Evolutionary conservation across 345 rosid genomes (phyloP).

Genomic region (Nephelium lappaceum): DNA sequence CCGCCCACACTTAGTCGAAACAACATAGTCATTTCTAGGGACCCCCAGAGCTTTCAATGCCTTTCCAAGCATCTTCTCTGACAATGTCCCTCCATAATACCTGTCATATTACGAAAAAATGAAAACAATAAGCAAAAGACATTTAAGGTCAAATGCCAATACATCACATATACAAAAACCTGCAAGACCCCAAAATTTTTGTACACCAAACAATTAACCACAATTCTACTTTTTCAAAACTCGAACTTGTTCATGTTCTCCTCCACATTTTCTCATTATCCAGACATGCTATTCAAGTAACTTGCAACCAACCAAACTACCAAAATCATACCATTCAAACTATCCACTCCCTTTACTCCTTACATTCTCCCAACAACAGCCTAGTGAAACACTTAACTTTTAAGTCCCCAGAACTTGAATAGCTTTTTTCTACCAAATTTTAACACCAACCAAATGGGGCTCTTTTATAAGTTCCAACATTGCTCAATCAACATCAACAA

Average conservation of each 20-base stretch:
- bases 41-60: conserved; percentile 73
- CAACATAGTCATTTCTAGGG: conserved; percentile 73
- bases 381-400: not conserved
- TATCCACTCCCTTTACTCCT: not conserved
- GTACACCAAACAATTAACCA: not conserved
- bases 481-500: not conserved
- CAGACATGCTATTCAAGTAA: not conserved
- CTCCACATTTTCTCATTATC: not conserved
- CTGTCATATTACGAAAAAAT: conserved; percentile 30
- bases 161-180: not conserved
- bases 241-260: not conserved
- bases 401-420: not conserved
- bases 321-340: not conserved
- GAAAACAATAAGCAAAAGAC: not conserved
- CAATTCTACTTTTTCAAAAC: not conserved
- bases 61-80: conserved; percentile 92
- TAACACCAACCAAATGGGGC: not conserved
- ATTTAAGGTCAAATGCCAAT: not conserved
- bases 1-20: conserved; percentile 88
- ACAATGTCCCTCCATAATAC: conserved; percentile 87
- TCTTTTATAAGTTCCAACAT: not conserved
- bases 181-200: not conserved
- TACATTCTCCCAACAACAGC: not conserved
- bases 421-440: not conserved
- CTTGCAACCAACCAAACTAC: not conserved